phyloP scores from a whole-genome alignment of 495 filamentous ascomycete genomes.

The Xylaria cubensis region DNA sequence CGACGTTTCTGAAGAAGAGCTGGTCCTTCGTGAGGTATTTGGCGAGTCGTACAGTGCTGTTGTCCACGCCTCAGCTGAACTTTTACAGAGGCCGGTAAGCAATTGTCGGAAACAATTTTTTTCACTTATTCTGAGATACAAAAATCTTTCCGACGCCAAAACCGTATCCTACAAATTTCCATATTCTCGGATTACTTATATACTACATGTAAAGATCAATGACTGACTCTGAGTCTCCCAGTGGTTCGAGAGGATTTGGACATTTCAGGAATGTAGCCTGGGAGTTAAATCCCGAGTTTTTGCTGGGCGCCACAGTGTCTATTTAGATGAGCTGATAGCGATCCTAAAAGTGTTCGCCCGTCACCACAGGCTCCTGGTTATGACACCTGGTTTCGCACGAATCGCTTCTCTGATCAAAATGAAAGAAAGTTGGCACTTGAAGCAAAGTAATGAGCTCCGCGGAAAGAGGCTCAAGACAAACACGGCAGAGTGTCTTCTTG shows the following conservation, averaged over 20 bases:
- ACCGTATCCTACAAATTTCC: background rate
- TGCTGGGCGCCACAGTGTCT: background rate
- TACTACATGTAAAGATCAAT: background rate
- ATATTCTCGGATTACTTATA: background rate
- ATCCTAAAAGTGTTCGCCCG: background rate
- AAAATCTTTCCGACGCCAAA: background rate
- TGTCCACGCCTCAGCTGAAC: background rate
- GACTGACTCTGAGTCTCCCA: background rate
- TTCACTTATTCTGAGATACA: background rate
- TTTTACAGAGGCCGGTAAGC: slow-evolving; percentile 3
- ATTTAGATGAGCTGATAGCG: background rate
- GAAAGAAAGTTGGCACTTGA: background rate
- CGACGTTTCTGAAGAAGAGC: background rate
- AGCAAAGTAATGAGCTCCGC: background rate
- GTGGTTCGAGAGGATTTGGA: slow-evolving; percentile 4
- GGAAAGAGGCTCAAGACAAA: background rate
- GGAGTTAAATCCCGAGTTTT: background rate
- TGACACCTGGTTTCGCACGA: background rate
- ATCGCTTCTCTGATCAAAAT: background rate
- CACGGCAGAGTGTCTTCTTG: background rate
- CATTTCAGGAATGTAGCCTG: background rate
- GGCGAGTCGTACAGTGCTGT: slow-evolving; percentile 6
- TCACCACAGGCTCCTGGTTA: background rate
- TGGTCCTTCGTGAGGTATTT: background rate
- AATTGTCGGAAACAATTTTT: background rate